Percentiles rank a stretch among this genome's conserved stretches.
phyloP scores from a whole-genome alignment of 2,329 filamentous ascomycete species.

The Gremmenia infestans region DNA sequence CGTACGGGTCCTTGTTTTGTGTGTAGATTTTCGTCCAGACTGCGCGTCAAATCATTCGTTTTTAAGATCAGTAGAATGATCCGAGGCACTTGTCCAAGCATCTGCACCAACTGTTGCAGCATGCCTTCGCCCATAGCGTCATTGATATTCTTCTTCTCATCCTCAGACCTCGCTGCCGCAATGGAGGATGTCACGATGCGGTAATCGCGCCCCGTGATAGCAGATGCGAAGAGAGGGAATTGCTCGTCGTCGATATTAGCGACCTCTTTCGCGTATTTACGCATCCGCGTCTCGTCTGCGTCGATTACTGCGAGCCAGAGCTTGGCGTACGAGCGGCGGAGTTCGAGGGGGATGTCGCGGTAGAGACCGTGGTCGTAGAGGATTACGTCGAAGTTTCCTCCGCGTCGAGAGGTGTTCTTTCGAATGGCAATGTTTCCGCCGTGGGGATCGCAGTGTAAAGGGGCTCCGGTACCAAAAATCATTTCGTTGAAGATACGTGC shows the following conservation, averaged over 20 bases:
- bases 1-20: constrained; percentile 63
- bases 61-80: constrained; percentile 95
- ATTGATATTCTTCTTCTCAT: constrained; percentile 84
- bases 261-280: constrained; percentile 81
- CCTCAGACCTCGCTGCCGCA: constrained; percentile 50
- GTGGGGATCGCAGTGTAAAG: constrained; percentile 94
- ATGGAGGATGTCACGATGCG: constrained; percentile 62
- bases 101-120: constrained; percentile 78
- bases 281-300: constrained; percentile 79
- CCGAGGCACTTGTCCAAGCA: constrained; percentile 82
- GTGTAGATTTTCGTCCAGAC: constrained; percentile 84
- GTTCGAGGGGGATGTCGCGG: constrained; percentile 74
- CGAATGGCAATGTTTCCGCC: constrained; percentile 93
- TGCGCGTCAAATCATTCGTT: constrained; percentile 93
- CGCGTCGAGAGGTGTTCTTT: constrained; percentile 59
- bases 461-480: constrained; percentile 88
- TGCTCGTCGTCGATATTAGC: constrained; percentile 84
- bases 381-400: constrained; percentile 86
- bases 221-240: constrained; percentile 91
- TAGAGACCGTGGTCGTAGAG: constrained; percentile 97
- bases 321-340: constrained; percentile 87
- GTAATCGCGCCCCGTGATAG: constrained; percentile 93
- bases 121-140: constrained; percentile 81
- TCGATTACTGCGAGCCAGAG: constrained; percentile 97
- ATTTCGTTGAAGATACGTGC: constrained; percentile 97